Conservation (phyloP, 2,329 filamentous ascomycete genomes). For the Neopestalotiopsis sp. region DNA sequence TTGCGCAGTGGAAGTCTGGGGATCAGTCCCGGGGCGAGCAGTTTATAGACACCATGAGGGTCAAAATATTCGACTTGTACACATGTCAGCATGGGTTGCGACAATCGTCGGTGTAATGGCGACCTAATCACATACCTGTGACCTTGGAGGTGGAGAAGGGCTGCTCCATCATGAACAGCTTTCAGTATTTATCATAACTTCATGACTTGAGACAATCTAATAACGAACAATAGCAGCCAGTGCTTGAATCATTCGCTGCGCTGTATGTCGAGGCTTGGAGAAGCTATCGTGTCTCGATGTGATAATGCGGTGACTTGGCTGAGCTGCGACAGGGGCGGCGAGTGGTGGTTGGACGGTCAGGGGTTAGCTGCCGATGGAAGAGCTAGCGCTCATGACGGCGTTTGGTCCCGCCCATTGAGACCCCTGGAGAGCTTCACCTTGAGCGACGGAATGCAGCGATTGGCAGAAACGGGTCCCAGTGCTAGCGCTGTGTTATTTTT, state of each 20-base stretch:
- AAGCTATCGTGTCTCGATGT: slow-evolving; percentile 7
- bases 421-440: slow-evolving; percentile 11
- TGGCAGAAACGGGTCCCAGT: neutral
- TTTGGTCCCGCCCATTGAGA: slow-evolving; percentile 9
- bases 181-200: slow-evolving; percentile 29
- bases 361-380: slow-evolving; percentile 6
- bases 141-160: slow-evolving; percentile 77
- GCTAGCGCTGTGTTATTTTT: neutral
- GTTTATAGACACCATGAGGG: slow-evolving; percentile 84
- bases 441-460: neutral
- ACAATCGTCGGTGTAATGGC: slow-evolving; percentile 17
- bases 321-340: neutral
- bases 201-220: slow-evolving; percentile 31
- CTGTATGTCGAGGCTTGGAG: neutral
- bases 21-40: slow-evolving; percentile 78
- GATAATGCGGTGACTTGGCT: neutral
- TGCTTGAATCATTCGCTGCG: neutral
- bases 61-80: slow-evolving; percentile 90
- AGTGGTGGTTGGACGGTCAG: slow-evolving; percentile 2
- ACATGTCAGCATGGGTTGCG: slow-evolving; percentile 20
- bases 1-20: slow-evolving; percentile 85
- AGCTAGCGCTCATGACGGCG: neutral
- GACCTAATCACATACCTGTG: slow-evolving; percentile 59
- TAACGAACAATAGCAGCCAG: neutral
- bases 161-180: slow-evolving; percentile 64